phyloP scores from a whole-genome alignment of 495 filamentous ascomycete genomes.

The Talaromyces wortmannii region DNA sequence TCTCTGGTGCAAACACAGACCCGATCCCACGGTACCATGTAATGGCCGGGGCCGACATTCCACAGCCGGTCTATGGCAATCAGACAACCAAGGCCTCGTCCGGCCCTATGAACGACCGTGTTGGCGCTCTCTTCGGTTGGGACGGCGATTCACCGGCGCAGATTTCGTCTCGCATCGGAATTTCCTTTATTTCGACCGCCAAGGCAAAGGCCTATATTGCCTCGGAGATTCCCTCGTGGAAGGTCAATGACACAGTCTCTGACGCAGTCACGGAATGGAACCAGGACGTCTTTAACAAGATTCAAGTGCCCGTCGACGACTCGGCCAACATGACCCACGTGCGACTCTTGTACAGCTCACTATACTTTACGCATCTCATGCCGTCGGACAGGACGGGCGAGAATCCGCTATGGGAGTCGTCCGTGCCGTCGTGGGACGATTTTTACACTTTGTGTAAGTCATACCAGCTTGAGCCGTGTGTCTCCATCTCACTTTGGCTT shows the following conservation, averaged over 20 bases:
- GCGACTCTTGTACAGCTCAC: slow-evolving; percentile 59
- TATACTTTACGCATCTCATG: slow-evolving; percentile 61
- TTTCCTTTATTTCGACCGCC: slow-evolving; percentile 37
- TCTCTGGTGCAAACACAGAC: slow-evolving; percentile 41
- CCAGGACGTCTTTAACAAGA: slow-evolving; percentile 53
- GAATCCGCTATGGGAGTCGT: slow-evolving; percentile 61
- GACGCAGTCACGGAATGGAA: slow-evolving; percentile 50
- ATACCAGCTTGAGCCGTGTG: too few relatives aligned
- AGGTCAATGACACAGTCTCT: slow-evolving; percentile 40
- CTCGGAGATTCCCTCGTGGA: slow-evolving; percentile 49
- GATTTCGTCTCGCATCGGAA: slow-evolving; percentile 55
- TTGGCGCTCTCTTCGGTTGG: slow-evolving; percentile 30
- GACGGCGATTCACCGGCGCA: slow-evolving; percentile 12
- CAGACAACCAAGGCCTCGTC: slow-evolving; percentile 17
- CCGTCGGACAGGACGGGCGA: slow-evolving; percentile 71
- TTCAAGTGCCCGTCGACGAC: slow-evolving; percentile 46
- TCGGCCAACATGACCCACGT: slow-evolving; percentile 52
- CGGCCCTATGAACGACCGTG: slow-evolving; percentile 26
- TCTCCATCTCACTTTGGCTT: background rate
- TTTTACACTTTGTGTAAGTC: slow-evolving; percentile 30
- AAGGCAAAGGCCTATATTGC: slow-evolving; percentile 42
- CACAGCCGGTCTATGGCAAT: slow-evolving; percentile 17
- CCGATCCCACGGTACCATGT: slow-evolving; percentile 24
- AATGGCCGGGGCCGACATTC: slow-evolving; percentile 18
- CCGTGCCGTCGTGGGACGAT: slow-evolving; percentile 67